Conservation (phyloP, 257 asterid species). For the Jacaranda copaia region DNA sequence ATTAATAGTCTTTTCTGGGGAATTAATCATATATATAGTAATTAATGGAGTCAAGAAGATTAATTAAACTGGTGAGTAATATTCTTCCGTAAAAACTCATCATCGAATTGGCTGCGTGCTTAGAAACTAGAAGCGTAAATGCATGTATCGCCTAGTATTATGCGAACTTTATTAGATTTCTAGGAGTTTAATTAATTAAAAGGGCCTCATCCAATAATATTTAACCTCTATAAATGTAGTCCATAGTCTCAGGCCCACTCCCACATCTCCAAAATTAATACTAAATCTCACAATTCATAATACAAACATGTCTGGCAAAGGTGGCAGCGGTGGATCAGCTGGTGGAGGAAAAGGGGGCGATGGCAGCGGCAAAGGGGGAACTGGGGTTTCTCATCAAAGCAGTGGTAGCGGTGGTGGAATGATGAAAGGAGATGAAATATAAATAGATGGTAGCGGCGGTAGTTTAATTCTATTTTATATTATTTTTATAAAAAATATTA, state of each 20-base stretch:
- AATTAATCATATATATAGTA: no score
- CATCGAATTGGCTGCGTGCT: neutral
- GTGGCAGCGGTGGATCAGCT: neutral
- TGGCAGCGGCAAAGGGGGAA: neutral
- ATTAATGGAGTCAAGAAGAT: neutral
- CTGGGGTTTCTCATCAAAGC: neutral
- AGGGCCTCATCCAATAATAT: neutral
- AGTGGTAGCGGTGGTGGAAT: neutral
- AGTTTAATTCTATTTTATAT: no score
- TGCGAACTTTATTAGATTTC: neutral
- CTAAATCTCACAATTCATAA: neutral
- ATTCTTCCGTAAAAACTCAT: neutral
- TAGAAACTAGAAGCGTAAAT: neutral
- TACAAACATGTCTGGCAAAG: neutral
- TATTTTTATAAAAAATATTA: no score
- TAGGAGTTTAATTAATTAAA: neutral
- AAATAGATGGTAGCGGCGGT: no score
- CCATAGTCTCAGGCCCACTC: neutral
- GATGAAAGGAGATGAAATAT: no score
- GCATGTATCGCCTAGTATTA: neutral
- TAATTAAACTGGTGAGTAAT: neutral
- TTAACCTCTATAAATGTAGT: neutral
- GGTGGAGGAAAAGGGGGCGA: neutral
- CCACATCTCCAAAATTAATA: neutral
- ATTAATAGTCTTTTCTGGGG: neutral